A percentile compares a stretch with the other conserved stretches of the same genome.
phyloP scores from a whole-genome alignment of 139 green algal genomes.

The Axilococcus clingmanii region DNA sequence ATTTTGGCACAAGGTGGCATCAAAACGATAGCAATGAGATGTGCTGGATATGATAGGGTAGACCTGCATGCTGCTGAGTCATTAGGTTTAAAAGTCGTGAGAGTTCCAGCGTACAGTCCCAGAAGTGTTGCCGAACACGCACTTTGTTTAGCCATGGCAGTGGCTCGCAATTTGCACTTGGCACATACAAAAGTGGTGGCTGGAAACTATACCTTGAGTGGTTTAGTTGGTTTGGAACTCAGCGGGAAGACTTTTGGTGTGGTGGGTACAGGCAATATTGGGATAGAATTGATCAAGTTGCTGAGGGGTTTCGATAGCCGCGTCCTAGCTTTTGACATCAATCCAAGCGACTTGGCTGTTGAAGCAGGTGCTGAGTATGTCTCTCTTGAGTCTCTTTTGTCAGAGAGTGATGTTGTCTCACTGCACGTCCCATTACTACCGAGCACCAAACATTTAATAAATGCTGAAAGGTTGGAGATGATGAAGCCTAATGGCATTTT shows the following conservation, averaged over 20 bases:
- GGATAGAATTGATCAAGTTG: constrained; percentile 32
- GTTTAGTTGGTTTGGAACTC: constrained; percentile 69
- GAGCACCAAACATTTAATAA: constrained; percentile 61
- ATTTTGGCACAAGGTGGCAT: constrained; percentile 44
- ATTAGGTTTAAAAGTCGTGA: constrained; percentile 29
- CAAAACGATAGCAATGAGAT: constrained; percentile 58
- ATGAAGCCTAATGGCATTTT: constrained; percentile 59
- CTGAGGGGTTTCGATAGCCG: constrained; percentile 22
- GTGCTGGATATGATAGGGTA: constrained; percentile 61
- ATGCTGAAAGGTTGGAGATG: constrained; percentile 31
- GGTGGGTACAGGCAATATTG: constrained; percentile 76
- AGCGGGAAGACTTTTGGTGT: constrained; percentile 58
- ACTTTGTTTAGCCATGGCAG: constrained; percentile 47
- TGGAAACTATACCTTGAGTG: constrained; percentile 65
- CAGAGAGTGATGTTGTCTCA: constrained; percentile 19
- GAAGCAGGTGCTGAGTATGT: constrained; percentile 18
- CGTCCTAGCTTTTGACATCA: constrained; percentile 21
- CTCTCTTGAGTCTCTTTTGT: constrained; percentile 16
- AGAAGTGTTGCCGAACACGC: constrained; percentile 67
- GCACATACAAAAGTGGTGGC: constrained; percentile 30
- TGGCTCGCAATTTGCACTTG: constrained; percentile 52
- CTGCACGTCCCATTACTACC: constrained; percentile 45
- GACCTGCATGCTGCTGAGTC: constrained; percentile 35
- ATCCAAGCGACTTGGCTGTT: constrained; percentile 2
- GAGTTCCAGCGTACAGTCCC: constrained; percentile 68